Percentiles rank a stretch among this genome's conserved stretches.
Conservation (phyloP, 257 asterid genomes). For the Ilex aquifolium region DNA sequence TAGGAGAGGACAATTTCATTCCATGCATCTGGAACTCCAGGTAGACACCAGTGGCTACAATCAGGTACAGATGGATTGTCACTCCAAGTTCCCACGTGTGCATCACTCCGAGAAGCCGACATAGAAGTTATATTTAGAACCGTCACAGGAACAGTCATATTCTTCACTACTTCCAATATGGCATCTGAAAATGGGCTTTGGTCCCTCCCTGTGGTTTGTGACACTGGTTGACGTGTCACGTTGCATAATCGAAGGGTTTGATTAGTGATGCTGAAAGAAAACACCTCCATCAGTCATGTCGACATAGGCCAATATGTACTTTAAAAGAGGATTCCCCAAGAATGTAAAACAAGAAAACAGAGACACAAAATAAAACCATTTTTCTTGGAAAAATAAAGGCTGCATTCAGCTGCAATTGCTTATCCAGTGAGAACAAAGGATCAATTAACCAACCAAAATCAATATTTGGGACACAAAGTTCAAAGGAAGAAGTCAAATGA, state of each 20-base stretch:
- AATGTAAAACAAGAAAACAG: neutral
- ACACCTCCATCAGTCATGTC: neutral
- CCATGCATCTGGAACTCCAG: conserved; percentile 77
- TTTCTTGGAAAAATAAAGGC: neutral
- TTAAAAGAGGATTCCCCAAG: too few species aligned
- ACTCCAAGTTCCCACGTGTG: conserved; percentile 80
- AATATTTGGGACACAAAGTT: too few species aligned
- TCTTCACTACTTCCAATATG: conserved; percentile 42
- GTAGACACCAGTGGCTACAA: conserved; percentile 85
- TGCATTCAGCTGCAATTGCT: too few species aligned
- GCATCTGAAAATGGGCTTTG: conserved; percentile 49
- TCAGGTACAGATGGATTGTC: conserved; percentile 58
- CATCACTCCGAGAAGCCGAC: conserved; percentile 70
- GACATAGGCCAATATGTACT: neutral
- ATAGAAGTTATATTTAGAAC: conserved; percentile 61
- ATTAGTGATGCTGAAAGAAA: conserved; percentile 35
- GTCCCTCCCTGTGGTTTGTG: conserved; percentile 40
- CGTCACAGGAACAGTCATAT: conserved; percentile 54
- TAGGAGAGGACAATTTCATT: conserved; percentile 51
- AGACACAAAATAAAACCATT: neutral
- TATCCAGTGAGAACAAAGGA: too few species aligned
- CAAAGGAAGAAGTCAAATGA: too few species aligned
- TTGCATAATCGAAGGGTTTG: conserved; percentile 43
- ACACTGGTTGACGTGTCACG: conserved; percentile 54
- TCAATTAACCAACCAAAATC: too few species aligned